phyloP scores from a whole-genome alignment of 345 rosid genomes.

The Sonneratia caseolaris region DNA sequence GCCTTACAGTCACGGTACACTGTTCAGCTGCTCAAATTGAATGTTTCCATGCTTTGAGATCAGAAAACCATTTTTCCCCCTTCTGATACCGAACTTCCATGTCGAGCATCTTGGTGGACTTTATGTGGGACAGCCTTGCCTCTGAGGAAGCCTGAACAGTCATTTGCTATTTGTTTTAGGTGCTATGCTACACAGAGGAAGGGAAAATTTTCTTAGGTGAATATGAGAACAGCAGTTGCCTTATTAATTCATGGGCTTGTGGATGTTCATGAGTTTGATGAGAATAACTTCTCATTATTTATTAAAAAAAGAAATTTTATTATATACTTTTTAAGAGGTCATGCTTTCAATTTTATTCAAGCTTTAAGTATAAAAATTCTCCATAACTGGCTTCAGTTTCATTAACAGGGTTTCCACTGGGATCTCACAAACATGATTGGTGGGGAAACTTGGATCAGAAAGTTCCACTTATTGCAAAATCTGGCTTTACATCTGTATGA shows the following conservation, averaged over 20 bases:
- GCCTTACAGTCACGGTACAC: not conserved
- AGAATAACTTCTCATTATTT: not conserved
- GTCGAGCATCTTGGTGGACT: not conserved
- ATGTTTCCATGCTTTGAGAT: not conserved
- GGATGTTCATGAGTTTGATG: not conserved
- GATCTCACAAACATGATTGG: conserved; percentile 89
- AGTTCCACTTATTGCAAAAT: conserved; percentile 59
- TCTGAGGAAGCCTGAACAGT: not conserved
- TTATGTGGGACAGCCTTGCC: not conserved
- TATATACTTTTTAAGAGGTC: not conserved
- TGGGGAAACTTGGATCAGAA: conserved; percentile 71
- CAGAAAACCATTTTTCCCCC: not conserved
- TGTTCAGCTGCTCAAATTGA: not conserved
- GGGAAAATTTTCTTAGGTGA: conserved; percentile 80
- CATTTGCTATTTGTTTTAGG: conserved; percentile 22
- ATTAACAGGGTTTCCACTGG: conserved; percentile 77
- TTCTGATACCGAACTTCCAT: not conserved
- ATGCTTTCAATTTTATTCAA: too few relatives aligned
- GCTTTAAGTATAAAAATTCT: not conserved
- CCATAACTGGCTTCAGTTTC: conserved; percentile 9
- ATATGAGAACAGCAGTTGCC: not conserved
- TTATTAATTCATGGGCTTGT: not conserved
- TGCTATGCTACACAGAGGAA: conserved; percentile 47
- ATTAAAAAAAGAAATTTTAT: not conserved
- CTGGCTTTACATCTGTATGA: conserved; percentile 91